These are phyloP conservation scores for Antitrichia curtipendula DNA, from an alignment of 225 moss, liverwort and hornwort genomes.

Conservation along the genomic window DNA sequence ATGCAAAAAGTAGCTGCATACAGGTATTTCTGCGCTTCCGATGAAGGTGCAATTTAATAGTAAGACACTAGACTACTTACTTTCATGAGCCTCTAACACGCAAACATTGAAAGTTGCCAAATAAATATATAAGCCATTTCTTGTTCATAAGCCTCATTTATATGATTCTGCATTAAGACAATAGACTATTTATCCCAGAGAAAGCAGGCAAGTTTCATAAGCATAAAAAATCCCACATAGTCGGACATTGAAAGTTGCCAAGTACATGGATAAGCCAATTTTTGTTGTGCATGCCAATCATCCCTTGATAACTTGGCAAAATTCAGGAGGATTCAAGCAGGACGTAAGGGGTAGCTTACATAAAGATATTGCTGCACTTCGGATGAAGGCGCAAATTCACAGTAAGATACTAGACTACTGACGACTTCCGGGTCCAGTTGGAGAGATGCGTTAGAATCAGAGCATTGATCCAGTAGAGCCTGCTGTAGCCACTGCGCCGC, in stretches of 20 bases:
- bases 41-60: constrained; percentile 46
- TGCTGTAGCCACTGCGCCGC: constrained; percentile 78
- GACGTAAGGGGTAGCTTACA: constrained; percentile 21
- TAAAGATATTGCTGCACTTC: constrained; percentile 75
- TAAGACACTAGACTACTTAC: constrained; percentile 54
- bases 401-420: constrained; percentile 74
- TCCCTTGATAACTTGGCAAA: not conserved
- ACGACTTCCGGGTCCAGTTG: constrained; percentile 69
- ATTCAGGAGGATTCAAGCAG: not conserved
- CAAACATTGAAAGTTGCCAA: not conserved
- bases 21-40: constrained; percentile 60
- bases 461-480: constrained; percentile 44
- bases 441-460: constrained; percentile 38
- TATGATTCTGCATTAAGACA: not conserved
- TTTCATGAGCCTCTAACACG: not conserved
- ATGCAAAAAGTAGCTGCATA: constrained; percentile 18
- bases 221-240: not conserved
- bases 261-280: not conserved
- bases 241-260: not conserved
- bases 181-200: not conserved
- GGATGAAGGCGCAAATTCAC: constrained; percentile 53
- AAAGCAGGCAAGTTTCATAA: not conserved
- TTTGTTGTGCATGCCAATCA: not conserved
- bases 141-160: not conserved
- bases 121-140: not conserved